Evolutionary conservation across 331 rosid species (phyloP), one percentile per base, ranked within the genome.

Genomic region (Prunus yedoensis): DNA sequence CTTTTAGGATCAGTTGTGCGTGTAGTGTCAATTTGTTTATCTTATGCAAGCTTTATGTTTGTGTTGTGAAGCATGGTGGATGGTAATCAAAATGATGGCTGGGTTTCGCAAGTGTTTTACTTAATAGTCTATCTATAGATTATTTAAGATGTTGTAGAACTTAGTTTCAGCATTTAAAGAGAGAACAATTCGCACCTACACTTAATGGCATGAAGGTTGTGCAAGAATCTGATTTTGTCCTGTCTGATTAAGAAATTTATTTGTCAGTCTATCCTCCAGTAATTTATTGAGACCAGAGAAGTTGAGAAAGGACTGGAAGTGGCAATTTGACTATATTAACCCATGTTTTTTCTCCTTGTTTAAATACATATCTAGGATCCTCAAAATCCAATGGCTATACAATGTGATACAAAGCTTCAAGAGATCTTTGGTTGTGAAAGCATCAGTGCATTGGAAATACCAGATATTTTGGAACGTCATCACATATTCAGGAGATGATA

Each of bases 361-460:
- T 79, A 46, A 66, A 76, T 77, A 68, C 85, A 35, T 80, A 65
- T 70, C 50, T 62, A 90, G 97, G 97, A 90, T 82, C 96, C 96
- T 47, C 17, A 79, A 70, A 92, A 84, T 85, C 92, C 89, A 47
- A 85, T 87, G 96, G 88, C 84, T 45, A 83, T 90, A 59, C 32
- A 78, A 64, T 92, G 96, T 68, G 96, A 92, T 78, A 83, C 87
- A 68, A 92, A 88, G 88, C 92, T 90, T 75, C 92, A 80, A 68
- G 96, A 90, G 82, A 82, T 92, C 71, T 90, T 92, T 59, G 93
- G 97, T 81, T 88, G 92, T 77, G 91, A 83, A 70, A 92, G 91
- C 84, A 92, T 90, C 77, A 78, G 89, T 45, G 91, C 96, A 12
- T 70, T 87, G 80, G 96, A 93, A 74, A 90, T 92, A 75, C 91